Conservation (phyloP, 768 basidiomycete species). For the Trametes coccinea region DNA sequence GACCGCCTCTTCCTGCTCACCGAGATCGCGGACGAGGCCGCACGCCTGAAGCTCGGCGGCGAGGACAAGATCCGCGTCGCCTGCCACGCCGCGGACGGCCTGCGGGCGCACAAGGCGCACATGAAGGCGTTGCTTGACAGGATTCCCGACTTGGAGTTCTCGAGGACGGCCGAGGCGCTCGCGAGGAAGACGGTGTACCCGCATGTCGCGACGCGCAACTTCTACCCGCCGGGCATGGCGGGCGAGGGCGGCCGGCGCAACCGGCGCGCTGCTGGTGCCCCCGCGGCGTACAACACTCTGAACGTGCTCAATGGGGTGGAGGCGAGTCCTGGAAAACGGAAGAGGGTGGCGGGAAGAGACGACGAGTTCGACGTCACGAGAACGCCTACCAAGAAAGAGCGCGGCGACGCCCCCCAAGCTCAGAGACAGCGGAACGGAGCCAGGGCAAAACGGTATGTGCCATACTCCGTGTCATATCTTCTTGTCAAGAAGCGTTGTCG, state of each 20-base stretch:
- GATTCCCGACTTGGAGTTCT: constrained; percentile 61
- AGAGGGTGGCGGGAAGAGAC: constrained; percentile 52
- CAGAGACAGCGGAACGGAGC: constrained; percentile 50
- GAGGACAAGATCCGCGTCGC: constrained; percentile 99
- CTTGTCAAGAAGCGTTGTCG: background rate
- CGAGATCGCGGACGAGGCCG: constrained; percentile 94
- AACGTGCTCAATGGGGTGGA: constrained; percentile 52
- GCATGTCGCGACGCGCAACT: constrained; percentile 69
- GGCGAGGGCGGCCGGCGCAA: constrained; percentile 63
- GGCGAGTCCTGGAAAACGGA: constrained; percentile 65
- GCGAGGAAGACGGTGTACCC: constrained; percentile 71
- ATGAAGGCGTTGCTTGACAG: constrained; percentile 61
- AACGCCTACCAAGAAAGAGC: constrained; percentile 66
- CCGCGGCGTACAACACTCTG: constrained; percentile 46
- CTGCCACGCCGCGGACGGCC: constrained; percentile 85
- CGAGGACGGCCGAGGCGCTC: constrained; percentile 40
- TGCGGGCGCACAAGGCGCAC: constrained; percentile 64
- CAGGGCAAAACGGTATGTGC: constrained; percentile 61
- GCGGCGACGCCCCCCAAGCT: constrained; percentile 39
- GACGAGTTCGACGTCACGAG: constrained; percentile 62
- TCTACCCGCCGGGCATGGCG: constrained; percentile 54
- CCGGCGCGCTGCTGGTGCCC: constrained; percentile 45
- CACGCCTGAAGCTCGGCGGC: constrained; percentile 86
- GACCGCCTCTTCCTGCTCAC: constrained; percentile 84
- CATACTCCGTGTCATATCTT: background rate